phyloP scores from a whole-genome alignment of 208 protist species.

The Acanthamoeba rhysodes region DNA sequence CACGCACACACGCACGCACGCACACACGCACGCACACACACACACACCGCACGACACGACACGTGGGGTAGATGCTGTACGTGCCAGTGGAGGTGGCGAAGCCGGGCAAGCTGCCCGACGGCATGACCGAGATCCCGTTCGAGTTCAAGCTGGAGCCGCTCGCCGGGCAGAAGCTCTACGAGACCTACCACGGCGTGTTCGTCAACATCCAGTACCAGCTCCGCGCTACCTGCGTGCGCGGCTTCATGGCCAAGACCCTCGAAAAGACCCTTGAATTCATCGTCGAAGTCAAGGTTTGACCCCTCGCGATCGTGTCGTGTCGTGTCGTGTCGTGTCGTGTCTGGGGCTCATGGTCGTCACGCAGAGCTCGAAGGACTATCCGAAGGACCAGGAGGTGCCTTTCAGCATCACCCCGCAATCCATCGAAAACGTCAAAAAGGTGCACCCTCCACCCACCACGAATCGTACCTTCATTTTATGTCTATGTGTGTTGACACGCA shows the following conservation, averaged over 20 bases:
- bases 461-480: slow-evolving; percentile 20
- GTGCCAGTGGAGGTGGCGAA: slow-evolving; percentile 66
- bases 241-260: slow-evolving; percentile 89
- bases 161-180: slow-evolving; percentile 83
- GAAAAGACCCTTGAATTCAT: slow-evolving; percentile 89
- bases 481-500: background rate
- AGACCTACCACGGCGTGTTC: slow-evolving; percentile 94
- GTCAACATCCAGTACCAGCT: slow-evolving; percentile 91
- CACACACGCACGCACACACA: background rate
- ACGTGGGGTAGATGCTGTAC: background rate
- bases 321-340: background rate
- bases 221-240: slow-evolving; percentile 85
- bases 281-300: slow-evolving; percentile 84
- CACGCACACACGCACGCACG: slow-evolving; percentile 42
- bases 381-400: slow-evolving; percentile 37
- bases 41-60: background rate
- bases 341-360: background rate
- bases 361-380: slow-evolving; percentile 59
- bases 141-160: slow-evolving; percentile 90
- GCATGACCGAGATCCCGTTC: slow-evolving; percentile 92
- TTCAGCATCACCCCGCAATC: slow-evolving; percentile 82
- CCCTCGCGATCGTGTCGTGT: background rate
- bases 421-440: slow-evolving; percentile 81
- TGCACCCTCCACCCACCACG: background rate
- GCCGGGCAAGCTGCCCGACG: slow-evolving; percentile 86